Evolutionary conservation across 768 basidiomycete genomes (phyloP), one percentile per base, ranked within the genome.

Genomic region (Amanita pallidorosea): DNA sequence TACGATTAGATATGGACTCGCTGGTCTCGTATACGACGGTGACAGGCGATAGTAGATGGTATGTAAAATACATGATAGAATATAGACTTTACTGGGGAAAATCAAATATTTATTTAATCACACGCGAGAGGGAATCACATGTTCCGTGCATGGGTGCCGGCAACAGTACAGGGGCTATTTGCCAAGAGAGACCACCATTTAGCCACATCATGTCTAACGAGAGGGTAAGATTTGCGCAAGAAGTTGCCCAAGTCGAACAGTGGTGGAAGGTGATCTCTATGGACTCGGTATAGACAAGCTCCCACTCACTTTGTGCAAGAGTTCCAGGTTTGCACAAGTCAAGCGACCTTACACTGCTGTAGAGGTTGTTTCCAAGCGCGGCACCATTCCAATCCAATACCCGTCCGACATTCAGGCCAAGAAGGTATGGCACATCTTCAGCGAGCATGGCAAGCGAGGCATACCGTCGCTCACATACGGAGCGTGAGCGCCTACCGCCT

Each of bases 391-490:
- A 8, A 84, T 93, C 56, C 71, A 80, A 41, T 98, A 98, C 66
- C 88, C 95, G 12, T 92, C 93, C 45, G 77, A 90, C 61, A 59
- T 81, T 1, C 78, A 80, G 63, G 94, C 76, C 56, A 89, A 92
- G 76, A 98, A 98, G 68, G 77, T 96, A 34, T 95, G 79, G 74
- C 60, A 64, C 6, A 63, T 85, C 53, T 77, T 99, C 56, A 73
- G 77, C 45, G 73, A 87, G 55, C 93, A 96, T 63, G 83, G 80
- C 48, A 79, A 76, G 64, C 74, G 73, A 52, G 79, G 84, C 33
- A 88, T 88, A 3, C 86, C 88, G 1, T 93, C 89, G 18, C 90
- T 94, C 64, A 99, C 96, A 55, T 99, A 98, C 62, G 96, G 96
- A 71, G 94, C 94, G 92, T 97, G 65, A 79, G 94, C 86, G 44